A percentile compares a stretch with the other conserved stretches of the same genome.
Conservation (phyloP, 768 basidiomycete species). For the Pulveroboletus sp. region DNA sequence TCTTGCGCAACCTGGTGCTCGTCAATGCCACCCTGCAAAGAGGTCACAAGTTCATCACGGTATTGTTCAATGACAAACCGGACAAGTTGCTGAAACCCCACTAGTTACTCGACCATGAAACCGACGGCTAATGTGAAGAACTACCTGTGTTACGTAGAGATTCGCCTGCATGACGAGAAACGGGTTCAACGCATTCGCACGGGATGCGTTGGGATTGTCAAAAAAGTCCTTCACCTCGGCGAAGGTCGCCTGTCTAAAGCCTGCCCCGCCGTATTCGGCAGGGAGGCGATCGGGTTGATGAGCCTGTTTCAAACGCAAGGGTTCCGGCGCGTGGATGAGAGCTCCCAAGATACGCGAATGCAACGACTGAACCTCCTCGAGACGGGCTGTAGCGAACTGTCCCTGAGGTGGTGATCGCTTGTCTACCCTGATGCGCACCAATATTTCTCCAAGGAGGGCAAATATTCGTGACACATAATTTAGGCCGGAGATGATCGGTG, state of each 20-base stretch:
- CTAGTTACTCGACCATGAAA: neutral
- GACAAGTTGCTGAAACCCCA: constrained; percentile 71
- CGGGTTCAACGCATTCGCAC: constrained; percentile 81
- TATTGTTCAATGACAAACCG: constrained; percentile 92
- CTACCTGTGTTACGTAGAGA: constrained; percentile 85
- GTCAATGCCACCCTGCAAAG: constrained; percentile 60
- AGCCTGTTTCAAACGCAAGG: constrained; percentile 62
- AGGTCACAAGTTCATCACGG: constrained; percentile 75
- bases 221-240: constrained; percentile 90
- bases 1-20: constrained; percentile 66
- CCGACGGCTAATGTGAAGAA: constrained; percentile 9
- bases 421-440: constrained; percentile 82
- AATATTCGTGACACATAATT: constrained; percentile 87
- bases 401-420: constrained; percentile 83
- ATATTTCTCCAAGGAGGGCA: constrained; percentile 79
- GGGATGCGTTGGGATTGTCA: constrained; percentile 83
- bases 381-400: constrained; percentile 76
- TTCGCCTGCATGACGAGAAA: constrained; percentile 93
- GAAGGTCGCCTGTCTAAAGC: constrained; percentile 79
- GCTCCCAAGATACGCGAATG: constrained; percentile 73
- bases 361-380: constrained; percentile 81
- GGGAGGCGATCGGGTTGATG: constrained; percentile 47
- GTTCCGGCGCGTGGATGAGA: constrained; percentile 72
- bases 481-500: constrained; percentile 79
- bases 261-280: constrained; percentile 62